Conservation (phyloP, 352 stramenopile genomes). For the Globisporangium paroecandrum region DNA sequence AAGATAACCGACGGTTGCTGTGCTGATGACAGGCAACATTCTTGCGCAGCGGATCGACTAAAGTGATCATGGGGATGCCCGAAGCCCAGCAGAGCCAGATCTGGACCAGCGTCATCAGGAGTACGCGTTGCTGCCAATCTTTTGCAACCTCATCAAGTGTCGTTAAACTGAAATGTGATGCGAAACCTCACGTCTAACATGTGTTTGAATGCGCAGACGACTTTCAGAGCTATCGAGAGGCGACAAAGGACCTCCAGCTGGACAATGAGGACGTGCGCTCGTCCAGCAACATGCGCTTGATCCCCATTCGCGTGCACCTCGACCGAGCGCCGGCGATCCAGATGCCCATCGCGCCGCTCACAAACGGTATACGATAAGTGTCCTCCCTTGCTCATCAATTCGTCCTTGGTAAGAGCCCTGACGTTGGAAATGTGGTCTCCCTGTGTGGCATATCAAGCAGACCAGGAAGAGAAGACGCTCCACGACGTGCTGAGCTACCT, state of each 20-base stretch:
- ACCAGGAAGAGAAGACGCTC: conserved; percentile 37
- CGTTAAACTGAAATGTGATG: background rate
- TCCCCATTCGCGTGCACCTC: conserved; percentile 69
- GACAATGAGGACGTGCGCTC: conserved; percentile 31
- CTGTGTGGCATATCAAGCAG: conserved; percentile 9
- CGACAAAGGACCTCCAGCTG: conserved; percentile 45
- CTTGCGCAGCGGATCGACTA: conserved; percentile 68
- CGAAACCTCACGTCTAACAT: background rate
- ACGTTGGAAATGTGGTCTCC: background rate
- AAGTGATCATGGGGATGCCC: conserved; percentile 75
- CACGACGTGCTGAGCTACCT: conserved; percentile 51
- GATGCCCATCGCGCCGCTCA: conserved; percentile 59
- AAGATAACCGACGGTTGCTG: background rate
- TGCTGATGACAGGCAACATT: conserved; percentile 40
- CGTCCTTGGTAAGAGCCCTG: background rate
- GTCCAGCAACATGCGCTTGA: conserved; percentile 31
- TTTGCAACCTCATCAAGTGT: background rate
- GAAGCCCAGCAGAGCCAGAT: conserved; percentile 80
- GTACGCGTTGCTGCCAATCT: conserved; percentile 25
- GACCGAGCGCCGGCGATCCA: conserved; percentile 55
- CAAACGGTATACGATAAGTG: conserved; percentile 27
- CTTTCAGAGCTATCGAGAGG: conserved; percentile 49
- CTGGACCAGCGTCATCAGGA: conserved; percentile 71
- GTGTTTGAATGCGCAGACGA: conserved; percentile 26
- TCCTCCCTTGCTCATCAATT: background rate